Evolutionary conservation across 2,329 filamentous ascomycete species (phyloP), one percentile per base, ranked within the genome.

Genomic region (Exophiala sideris): DNA sequence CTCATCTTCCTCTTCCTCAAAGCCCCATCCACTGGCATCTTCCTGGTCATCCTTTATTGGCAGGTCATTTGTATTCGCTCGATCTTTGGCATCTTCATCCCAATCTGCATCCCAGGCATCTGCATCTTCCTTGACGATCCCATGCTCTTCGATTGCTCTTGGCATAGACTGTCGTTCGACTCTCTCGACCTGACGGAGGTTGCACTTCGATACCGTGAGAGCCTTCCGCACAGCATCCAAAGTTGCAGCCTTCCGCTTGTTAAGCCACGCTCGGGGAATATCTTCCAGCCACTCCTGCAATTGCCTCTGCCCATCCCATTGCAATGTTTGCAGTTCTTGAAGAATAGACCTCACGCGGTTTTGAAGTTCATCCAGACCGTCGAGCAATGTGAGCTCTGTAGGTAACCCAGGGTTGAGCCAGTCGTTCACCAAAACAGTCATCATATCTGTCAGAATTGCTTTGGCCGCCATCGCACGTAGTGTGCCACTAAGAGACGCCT

Each of bases 331-430:
- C 6, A 97, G 71, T 1, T 76, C 77, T 5, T 77, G 71, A 49
- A 86, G 87, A 64, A 97, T 88, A 0, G 72, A 69, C 21, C 77
- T 75, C 0, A 89, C 82, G 39, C 81, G 76, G 36, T 81, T 77
- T n/a, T 95, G 79, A 5, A 85, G 80, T 1, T 76, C 74, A 64
- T 95, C 84, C 64, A 96, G 96, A 1, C 74, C 76, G 7, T 77
- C 76, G 69, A 96, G 84, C 9, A 86, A 84, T 9, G 80, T 76
- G 9, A 96, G 75, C 0, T 88, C 86, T 1, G 86, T 76, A 1
- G 94, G 92, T 0, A 99, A 85, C 1, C 84, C 82, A 11, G 83
- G 79, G 32, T 88, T 82, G 6, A 99, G 79, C 86, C 90, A 95
- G 3, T 80, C 76, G 3, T 80, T 80, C 38, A 90, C 85, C 9